A percentile compares a stretch with the other conserved stretches of the same genome.
Conservation (phyloP, 2,329 filamentous ascomycete genomes). For the Beauveria bassiana region DNA sequence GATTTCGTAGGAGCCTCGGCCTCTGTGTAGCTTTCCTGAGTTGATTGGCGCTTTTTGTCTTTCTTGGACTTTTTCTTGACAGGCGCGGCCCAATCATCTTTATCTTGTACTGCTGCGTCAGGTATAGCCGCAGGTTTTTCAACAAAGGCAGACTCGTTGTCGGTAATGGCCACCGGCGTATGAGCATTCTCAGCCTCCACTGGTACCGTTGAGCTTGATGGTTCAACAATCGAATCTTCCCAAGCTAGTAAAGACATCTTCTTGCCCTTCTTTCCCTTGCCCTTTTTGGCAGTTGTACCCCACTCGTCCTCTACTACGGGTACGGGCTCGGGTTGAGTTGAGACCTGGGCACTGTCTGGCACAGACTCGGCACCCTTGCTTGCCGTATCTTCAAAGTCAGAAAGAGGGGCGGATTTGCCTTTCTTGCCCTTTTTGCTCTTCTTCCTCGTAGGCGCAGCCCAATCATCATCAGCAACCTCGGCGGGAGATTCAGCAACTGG, state of each 20-base stretch:
- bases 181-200: not conserved
- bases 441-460: constrained; percentile 19
- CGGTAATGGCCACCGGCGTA: not conserved
- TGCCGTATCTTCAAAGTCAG: not conserved
- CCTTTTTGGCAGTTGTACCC: not conserved
- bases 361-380: not conserved
- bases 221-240: not conserved
- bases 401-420: not conserved
- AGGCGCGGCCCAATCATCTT: constrained; percentile 3
- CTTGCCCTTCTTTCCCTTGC: constrained; percentile 11
- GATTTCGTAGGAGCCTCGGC: constrained; percentile 11
- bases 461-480: constrained; percentile 13
- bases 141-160: not conserved
- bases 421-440: constrained; percentile 31
- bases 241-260: constrained; percentile 2
- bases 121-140: constrained; percentile 1
- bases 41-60: constrained; percentile 28
- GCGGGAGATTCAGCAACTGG: not conserved
- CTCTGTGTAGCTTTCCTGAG: not conserved
- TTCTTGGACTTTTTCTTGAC: constrained; percentile 23
- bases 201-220: not conserved
- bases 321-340: not conserved
- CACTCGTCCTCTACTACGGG: not conserved
- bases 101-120: not conserved
- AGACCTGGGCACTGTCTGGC: not conserved